Percentiles rank a stretch among this genome's conserved stretches.
Evolutionary conservation across 345 rosid genomes (phyloP).

Genomic region (Cardamine resedifolia): DNA sequence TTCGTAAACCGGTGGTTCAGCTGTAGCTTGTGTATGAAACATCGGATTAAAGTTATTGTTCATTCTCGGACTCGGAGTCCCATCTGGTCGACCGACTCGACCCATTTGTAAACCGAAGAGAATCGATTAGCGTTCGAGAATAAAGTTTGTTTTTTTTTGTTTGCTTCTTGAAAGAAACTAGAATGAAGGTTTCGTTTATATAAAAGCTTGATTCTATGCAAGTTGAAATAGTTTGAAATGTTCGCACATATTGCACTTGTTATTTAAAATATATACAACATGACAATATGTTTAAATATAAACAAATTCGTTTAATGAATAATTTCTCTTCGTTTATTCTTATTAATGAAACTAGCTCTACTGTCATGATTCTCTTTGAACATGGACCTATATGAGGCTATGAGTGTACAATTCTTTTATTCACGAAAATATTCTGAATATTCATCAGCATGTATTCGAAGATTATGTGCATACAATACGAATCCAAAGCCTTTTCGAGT

Average conservation of each 20-base stretch:
- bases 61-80: slow-evolving; percentile 17
- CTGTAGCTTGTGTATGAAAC: neutral
- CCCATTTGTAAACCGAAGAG: slow-evolving; percentile 31
- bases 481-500: neutral
- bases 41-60: slow-evolving; percentile 27
- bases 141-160: neutral
- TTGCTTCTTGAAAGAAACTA: neutral
- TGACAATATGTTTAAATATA: neutral
- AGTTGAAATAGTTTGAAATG: slow-evolving; percentile 21
- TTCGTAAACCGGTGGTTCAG: slow-evolving; percentile 12
- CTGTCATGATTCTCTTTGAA: neutral
- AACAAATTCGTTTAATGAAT: neutral
- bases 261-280: slow-evolving; percentile 13
- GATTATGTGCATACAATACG: neutral
- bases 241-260: slow-evolving; percentile 10
- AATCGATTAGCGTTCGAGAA: neutral
- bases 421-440: neutral
- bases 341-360: slow-evolving; percentile 5
- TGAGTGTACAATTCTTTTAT: neutral
- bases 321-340: neutral
- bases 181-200: slow-evolving; percentile 22
- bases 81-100: slow-evolving; percentile 31
- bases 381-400: neutral
- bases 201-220: slow-evolving; percentile 1
- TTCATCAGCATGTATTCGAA: neutral